Base-by-base conservation (phyloP, 768 basidiomycete genomes). In the Leucocoprinus sp. region DNA sequence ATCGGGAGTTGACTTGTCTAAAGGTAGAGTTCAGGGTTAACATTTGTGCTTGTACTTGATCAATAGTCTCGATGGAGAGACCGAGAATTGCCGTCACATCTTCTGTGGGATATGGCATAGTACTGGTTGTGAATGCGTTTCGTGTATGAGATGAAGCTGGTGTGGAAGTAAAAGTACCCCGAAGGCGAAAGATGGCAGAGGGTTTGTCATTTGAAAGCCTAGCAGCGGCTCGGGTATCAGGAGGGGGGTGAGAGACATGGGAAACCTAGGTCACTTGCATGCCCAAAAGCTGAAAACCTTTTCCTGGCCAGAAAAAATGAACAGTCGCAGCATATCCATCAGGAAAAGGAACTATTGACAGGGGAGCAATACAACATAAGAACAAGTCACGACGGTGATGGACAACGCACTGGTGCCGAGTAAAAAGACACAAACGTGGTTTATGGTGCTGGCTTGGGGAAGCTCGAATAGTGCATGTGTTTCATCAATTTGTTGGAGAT, bases 121-220 rank as follows among this genome's bases (percentile, higher is more conserved):
- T 50, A 43, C 57, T 53, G 40, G 63, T 54, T 5, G 68, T 64
- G 56, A 72, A 70, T 8, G 66, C 64, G 44, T 60, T 61, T 45
- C 69, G 68, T 2, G 65, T 61, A 35, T 63, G 57, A 4, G 63
- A 58, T 18, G 60, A 50, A 6, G 62, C 57, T n/a, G 59, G 53
- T 18, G 63, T 64, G 56, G 64, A 57, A 34, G 64, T 68, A 62
- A 78, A 83, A 8, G 75, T 75, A 6, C 83, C 80, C 3, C 81
- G 76, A 18, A 91, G 69, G 18, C 89, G 86, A 65, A 91, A 91
- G 56, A 92, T 88, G 0, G 88, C 86, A 8, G 87, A 89, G 0
- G 89, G 89, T 58, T 91, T 91, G 24, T 90, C 87, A 57, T 91
- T 91, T 11, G 88, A 88, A 19, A 93, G 71, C 80, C 89, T 92